These are phyloP conservation scores for Parachlorella kessleri DNA, from an alignment of 139 green algal species.

Conservation along the genomic window DNA sequence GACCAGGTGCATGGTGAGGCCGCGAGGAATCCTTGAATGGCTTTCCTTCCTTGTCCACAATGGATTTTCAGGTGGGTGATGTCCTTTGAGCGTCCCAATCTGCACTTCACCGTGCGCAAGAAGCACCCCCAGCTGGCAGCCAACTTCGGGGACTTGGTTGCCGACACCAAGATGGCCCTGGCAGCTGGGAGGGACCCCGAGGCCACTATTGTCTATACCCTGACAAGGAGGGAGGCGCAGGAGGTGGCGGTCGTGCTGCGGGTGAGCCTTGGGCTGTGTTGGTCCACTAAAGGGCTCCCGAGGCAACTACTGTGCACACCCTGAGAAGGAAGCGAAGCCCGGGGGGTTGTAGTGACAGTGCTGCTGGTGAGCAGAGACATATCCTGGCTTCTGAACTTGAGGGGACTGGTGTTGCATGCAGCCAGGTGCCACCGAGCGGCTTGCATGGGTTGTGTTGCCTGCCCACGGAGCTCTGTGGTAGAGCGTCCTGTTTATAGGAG, in stretches of 20 bases:
- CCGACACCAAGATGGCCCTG: background rate
- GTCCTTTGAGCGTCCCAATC: constrained; percentile 65
- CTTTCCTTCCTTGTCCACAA: no score
- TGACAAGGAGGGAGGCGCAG: constrained; percentile 37
- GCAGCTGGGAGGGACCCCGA: constrained; percentile 8
- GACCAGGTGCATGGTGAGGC: no score
- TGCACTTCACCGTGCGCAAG: constrained; percentile 47
- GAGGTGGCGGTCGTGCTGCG: constrained; percentile 17
- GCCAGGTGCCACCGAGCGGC: no score
- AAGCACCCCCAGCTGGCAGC: constrained; percentile 16
- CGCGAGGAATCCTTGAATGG: no score
- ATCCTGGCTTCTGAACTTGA: no score
- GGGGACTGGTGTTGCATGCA: no score
- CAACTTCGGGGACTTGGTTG: constrained; percentile 23
- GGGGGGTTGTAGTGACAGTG: no score
- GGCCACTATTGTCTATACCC: constrained; percentile 63
- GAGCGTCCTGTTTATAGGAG: no score
- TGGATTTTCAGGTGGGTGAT: constrained; percentile 43
- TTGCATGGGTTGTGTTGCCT: no score
- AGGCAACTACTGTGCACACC: constrained; percentile 62
- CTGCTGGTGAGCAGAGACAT: no score
- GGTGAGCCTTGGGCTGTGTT: constrained; percentile 54
- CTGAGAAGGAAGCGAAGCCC: constrained; percentile 26
- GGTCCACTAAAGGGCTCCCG: constrained; percentile 50
- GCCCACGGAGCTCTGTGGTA: no score